Conservation (phyloP, 768 basidiomycete species). For the Podaxis rugospora region DNA sequence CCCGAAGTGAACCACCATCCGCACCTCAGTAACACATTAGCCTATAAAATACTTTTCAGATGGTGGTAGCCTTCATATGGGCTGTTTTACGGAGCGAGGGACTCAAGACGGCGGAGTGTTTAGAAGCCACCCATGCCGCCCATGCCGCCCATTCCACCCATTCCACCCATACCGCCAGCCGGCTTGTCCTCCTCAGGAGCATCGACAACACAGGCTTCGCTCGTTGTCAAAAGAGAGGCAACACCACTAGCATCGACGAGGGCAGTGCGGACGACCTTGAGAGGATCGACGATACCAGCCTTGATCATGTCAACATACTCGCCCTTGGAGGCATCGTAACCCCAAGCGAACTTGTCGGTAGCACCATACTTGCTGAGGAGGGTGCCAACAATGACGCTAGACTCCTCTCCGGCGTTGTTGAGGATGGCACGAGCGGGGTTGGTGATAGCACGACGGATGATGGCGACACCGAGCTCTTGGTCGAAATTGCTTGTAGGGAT, state of each 20-base stretch:
- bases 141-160: slow-evolving; percentile 32
- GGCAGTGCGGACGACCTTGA: slow-evolving; percentile 94
- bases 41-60: slow-evolving; percentile 6
- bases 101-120: not conserved
- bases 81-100: not conserved
- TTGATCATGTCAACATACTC: slow-evolving; percentile 95
- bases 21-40: not conserved
- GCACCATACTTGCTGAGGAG: slow-evolving; percentile 65
- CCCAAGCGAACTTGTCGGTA: slow-evolving; percentile 77
- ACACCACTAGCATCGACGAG: slow-evolving; percentile 91
- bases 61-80: not conserved
- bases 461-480: slow-evolving; percentile 92
- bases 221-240: slow-evolving; percentile 89
- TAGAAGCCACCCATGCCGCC: slow-evolving; percentile 23
- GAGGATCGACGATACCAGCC: slow-evolving; percentile 90
- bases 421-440: slow-evolving; percentile 86
- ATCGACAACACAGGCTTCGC: slow-evolving; percentile 90
- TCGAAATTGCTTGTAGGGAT: slow-evolving; percentile 91
- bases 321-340: slow-evolving; percentile 89
- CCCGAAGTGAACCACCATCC: not conserved
- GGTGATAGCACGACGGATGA: slow-evolving; percentile 83
- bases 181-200: slow-evolving; percentile 75
- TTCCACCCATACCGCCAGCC: slow-evolving; percentile 39
- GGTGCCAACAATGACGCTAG: slow-evolving; percentile 88
- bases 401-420: slow-evolving; percentile 92